Evolutionary conservation across 2,329 filamentous ascomycete genomes (phyloP), one percentile per base, ranked within the genome.

Genomic region (Cordyceps militaris): DNA sequence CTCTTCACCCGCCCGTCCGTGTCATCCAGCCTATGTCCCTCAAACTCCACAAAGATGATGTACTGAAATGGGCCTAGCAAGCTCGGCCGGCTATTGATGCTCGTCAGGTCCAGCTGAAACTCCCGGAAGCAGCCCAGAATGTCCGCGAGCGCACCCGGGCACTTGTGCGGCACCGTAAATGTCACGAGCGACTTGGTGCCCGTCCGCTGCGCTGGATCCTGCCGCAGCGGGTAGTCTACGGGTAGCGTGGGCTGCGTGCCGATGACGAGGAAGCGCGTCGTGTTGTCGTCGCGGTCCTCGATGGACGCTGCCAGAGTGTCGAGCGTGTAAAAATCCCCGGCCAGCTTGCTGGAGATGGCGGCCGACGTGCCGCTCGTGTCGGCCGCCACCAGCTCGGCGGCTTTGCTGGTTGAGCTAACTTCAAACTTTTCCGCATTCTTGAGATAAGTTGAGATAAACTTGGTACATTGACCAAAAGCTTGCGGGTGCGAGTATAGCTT

Each of bases 401-500:
- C 94, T 62, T 85, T 86, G 64, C 88, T 92, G 6, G 94, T 99
- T 28, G 88, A 94, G 60, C 85, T 88, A 44, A 90, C 87, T 68
- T 97, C 92, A 60, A 93, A 82, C 54, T 86, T 81, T 74, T 96
- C 90, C n/a, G 87, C 79, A 46, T 83, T 83, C 64, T 85, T 85
- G 61, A 96, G 81, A 65, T 89, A 77, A 28, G 78, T 76, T 9
- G 79, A 77, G 26, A 97, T 80, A 72, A 96, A 96, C 9, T 69
- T 72, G 46, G 85, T 85, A 72, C 92, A 97, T 74, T 99, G 94
- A 26, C 91, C 91, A 78, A 94, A 96, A 28, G 91, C 94, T 73
- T 99, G 94, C 10, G 93, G 92, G 72, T 99, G 94, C 24, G 90
- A 94, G 75, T 96, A 96, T 42, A 99, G 73, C 66, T 87, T 86